Base-by-base conservation (phyloP, 2,329 filamentous ascomycete species). In the Mycosphaerella arachidis region DNA sequence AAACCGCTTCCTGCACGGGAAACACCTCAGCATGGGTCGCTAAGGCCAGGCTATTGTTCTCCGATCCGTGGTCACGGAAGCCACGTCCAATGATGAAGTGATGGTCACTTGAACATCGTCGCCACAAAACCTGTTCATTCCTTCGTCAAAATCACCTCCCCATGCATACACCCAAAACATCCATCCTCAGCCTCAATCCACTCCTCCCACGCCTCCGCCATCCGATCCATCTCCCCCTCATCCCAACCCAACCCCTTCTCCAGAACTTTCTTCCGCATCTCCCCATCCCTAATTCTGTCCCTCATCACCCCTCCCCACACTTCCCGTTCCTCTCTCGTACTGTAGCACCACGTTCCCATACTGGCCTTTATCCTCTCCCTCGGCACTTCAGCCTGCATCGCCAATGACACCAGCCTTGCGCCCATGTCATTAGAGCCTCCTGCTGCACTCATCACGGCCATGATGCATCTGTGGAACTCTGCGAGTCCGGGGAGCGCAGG, bases 151-250 rank as follows among this genome's bases (percentile, higher is more conserved):
- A 74, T 37, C 1, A 79, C 66, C 64, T 80, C 74, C 2, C 77
- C 77, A 66, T 79, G 73, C 66, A 78, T 71, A 18, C 74, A 70
- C 1, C 72, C 73, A 60, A 76, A 76, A 70, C 71, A 75, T 3
- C 73, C 77, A 59, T 79, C 76, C 31, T 78, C 76, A 20, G 72
- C 71, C 63, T 69, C 68, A 52, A 74, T 73, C 72, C 77, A 77
- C 40, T 74, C 71, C 48, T 72, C 70, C 71, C 74, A 79, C 8
- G 70, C 74, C 37, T 71, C 61, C 1, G 71, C 70, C 60, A 79
- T 76, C 33, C 69, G 67, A 43, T 78, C 72, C 37, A 80, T 59
- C 29, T 79, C 74, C 29, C 70, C 69, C 52, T 73, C 70, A 0
- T 68, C 77, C 52, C 74, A 66, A 0, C 74, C 74, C 24, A 73